Evolutionary conservation across 805 yeast genomes (phyloP), one percentile per base, ranked within the genome.

Genomic region (Wickerhamiella azyma): DNA sequence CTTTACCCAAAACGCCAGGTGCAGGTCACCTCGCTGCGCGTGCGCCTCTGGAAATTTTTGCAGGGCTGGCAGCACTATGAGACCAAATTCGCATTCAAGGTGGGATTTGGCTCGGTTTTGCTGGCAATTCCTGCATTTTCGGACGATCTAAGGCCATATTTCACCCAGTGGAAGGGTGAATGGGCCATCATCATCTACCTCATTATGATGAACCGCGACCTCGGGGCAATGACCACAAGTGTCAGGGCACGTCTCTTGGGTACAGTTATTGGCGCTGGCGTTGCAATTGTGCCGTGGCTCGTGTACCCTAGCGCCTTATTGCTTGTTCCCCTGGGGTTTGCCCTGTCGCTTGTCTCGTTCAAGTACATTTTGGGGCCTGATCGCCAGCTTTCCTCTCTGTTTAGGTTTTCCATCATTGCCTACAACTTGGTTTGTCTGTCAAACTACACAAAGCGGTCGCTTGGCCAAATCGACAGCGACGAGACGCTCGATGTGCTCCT

Each of bases 111-210:
- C 0, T 81, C 89, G 0, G 68, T 80, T 45, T 64, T 72, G 5
- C 63, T 84, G 26, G 77, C 86, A 0, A 53, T 74, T 0, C 76
- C 85, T 46, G 94, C 94, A 2, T 83, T 76, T 54, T 56, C 74
- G 24, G 77, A 79, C 2, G 56, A 59, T 10, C 75, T 85, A 0
- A 67, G 77, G 43, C 66, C 67, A 5, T 50, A 58, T 1, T 85
- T 83, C 54, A 70, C 65, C 40, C 69, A 67, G 37, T 82, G 85
- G 85, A 64, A 88, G 52, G 80, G 81, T 13, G 94, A 84, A 59
- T 84, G 94, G 94, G 78, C 85, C 0, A 62, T 84, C 33, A 82
- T 81, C n/a, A 78, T 86, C 0, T 84, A 76, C 53, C 77, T 84
- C 54, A 79, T 84, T 46, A 81, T 84, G 66, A 83, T 84, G 89